A percentile compares a stretch with the other conserved stretches of the same genome.
These are phyloP conservation scores for Avena sativa DNA, from an alignment of 176 grass and related monocot genomes.

Conservation along the genomic window DNA sequence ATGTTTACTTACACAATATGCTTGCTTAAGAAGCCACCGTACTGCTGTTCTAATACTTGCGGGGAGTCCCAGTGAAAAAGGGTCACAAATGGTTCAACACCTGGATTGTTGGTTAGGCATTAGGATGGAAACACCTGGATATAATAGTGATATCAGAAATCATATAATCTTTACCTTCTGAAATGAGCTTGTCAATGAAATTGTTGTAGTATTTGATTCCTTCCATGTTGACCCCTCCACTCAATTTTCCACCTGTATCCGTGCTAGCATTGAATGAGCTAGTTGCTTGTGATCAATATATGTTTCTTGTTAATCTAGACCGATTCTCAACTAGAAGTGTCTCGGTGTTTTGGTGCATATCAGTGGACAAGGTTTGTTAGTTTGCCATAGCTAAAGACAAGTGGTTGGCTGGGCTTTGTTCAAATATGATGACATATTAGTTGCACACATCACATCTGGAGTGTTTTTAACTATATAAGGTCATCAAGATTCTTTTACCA, in stretches of 20 bases:
- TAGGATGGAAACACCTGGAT: background rate
- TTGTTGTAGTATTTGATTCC: conserved; percentile 89
- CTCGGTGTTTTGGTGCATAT: background rate
- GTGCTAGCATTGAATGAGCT: conserved; percentile 25
- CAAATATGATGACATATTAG: background rate
- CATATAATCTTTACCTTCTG: conserved; percentile 50
- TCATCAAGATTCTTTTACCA: conserved; percentile 22
- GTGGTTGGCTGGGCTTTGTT: conserved; percentile 25
- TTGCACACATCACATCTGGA: background rate
- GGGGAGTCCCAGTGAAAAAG: conserved; percentile 95
- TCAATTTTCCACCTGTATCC: conserved; percentile 70
- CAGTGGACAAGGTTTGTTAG: conserved; percentile 5
- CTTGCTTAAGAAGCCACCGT: conserved; percentile 75
- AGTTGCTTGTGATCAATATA: background rate
- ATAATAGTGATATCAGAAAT: conserved; percentile 20
- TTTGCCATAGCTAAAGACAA: background rate
- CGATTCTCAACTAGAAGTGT: background rate
- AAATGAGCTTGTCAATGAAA: conserved; percentile 78
- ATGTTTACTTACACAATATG: conserved; percentile 70
- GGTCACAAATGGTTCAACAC: conserved; percentile 80
- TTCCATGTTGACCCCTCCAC: conserved; percentile 70
- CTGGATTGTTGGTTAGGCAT: conserved; percentile 47
- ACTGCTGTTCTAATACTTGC: conserved; percentile 73
- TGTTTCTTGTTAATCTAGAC: background rate
- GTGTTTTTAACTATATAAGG: conserved; percentile 16